Evolutionary conservation across 1,284 basidiomycete genomes (phyloP).

Genomic region (Leccinum subrobustum): DNA sequence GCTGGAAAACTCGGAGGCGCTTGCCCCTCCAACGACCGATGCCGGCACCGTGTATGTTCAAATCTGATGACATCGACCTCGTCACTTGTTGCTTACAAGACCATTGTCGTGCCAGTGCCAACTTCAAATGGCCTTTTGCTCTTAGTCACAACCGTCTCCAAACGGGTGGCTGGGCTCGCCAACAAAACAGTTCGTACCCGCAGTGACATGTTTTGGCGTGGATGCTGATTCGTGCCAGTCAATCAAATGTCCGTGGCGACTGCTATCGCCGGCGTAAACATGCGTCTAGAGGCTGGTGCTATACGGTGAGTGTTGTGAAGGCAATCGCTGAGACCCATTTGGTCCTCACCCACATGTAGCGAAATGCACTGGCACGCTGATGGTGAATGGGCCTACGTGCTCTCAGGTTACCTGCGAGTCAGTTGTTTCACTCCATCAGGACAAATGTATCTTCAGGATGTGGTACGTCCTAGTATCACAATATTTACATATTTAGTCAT

Average conservation of each 20-base stretch:
- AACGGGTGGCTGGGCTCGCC: conserved; percentile 57
- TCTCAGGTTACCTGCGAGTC: conserved; percentile 44
- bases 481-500: background rate
- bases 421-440: conserved; percentile 51
- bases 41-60: conserved; percentile 35
- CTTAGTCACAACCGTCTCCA: conserved; percentile 54
- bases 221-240: conserved; percentile 27
- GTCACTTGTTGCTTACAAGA: background rate
- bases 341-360: conserved; percentile 26
- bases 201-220: background rate
- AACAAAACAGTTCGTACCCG: conserved; percentile 45
- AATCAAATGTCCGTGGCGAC: conserved; percentile 45
- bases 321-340: background rate
- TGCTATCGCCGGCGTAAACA: conserved; percentile 48
- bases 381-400: conserved; percentile 54
- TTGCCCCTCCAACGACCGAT: conserved; percentile 57
- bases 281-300: conserved; percentile 55
- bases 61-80: background rate
- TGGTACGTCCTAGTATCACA: conserved; percentile 34
- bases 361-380: conserved; percentile 63
- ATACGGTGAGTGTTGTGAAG: conserved; percentile 37
- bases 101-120: conserved; percentile 27
- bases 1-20: conserved; percentile 45
- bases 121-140: conserved; percentile 61
- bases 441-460: conserved; percentile 45